Evolutionary conservation across 495 filamentous ascomycete genomes (phyloP), one percentile per base, ranked within the genome.

Genomic region (Penicillium psychrofluorescens): DNA sequence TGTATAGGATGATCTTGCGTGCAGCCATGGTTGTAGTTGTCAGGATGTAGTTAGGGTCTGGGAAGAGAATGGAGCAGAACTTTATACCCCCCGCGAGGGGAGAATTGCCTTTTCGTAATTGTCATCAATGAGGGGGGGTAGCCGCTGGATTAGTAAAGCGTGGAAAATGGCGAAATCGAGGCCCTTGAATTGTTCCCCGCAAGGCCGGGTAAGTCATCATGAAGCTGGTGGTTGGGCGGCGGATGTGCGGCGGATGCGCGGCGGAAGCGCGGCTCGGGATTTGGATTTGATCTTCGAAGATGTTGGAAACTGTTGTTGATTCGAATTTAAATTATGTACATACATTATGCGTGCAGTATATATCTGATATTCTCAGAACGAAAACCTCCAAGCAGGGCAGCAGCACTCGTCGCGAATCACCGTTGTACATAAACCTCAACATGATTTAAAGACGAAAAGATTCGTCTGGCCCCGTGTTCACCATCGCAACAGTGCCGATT

Each of bases 1-100:
- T 91, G 63, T 94, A 94, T 16, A 88, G 59, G 35, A 60, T 74
- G 53, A 78, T 72, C 63, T 75, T 74, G 12, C 63, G 68, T 8
- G 60, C 42, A 12, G 66, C 42, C 64, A 68, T 69, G 16, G 34
- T 45, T 27, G 10, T 56, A 29, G 8, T 35, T 9, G 8, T 50
- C 28, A 15, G 15, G 31, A 48, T 15, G n/a, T 35, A 29, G 12
- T 14, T 30, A 29, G 27, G 29, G 4, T 22, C 6, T 22, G 34
- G 28, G 29, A 29, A 29, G 2, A 12, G 15, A 27, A 40, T 6
- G 31, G 15, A 38, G 11, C 27, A 11, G 28, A 11, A 41, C 40
- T 16, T 22, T 6, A 4, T 3, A 22, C 3, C 3, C 3, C 4
- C 22, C 22, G 22, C 2, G 22, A 22, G 2, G 22, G 22, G 36